Conservation (phyloP, 2,329 filamentous ascomycete species). For the Podosphaera fusca region DNA sequence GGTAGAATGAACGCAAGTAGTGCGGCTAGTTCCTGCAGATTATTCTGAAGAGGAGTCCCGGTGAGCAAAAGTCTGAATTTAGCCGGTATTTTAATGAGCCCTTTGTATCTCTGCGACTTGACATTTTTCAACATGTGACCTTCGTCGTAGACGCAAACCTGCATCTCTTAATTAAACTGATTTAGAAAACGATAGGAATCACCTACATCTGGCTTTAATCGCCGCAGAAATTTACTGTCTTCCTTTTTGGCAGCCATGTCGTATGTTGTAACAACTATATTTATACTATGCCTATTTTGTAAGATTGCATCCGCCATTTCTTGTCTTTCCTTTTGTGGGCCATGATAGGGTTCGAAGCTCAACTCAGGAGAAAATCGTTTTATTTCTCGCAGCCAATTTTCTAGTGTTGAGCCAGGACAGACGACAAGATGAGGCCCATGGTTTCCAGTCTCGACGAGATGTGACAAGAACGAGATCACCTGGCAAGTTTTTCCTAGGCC, state of each 20-base stretch:
- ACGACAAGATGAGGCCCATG: constrained; percentile 64
- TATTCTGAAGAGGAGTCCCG: constrained; percentile 86
- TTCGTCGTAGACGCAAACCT: constrained; percentile 57
- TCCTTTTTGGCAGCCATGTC: constrained; percentile 33
- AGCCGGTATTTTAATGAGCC: constrained; percentile 53
- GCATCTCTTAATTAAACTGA: constrained; percentile 4
- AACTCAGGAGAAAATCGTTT: constrained; percentile 61
- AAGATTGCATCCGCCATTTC: constrained; percentile 43
- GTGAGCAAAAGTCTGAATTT: constrained; percentile 71
- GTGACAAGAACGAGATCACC: constrained; percentile 74
- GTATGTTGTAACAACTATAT: constrained; percentile 52
- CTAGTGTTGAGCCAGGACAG: constrained; percentile 78
- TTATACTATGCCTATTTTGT: constrained; percentile 39
- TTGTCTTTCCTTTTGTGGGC: constrained; percentile 41
- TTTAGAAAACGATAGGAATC: neutral
- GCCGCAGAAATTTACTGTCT: constrained; percentile 39
- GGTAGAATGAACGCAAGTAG: constrained; percentile 91
- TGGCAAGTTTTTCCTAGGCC: constrained; percentile 91
- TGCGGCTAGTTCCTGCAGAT: constrained; percentile 74
- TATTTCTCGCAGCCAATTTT: constrained; percentile 91
- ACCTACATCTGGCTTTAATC: constrained; percentile 26
- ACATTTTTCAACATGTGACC: constrained; percentile 85
- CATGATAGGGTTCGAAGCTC: constrained; percentile 46
- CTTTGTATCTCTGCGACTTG: constrained; percentile 57
- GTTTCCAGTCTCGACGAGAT: constrained; percentile 46